These are phyloP conservation scores for Galeopsis tetrahit DNA, from an alignment of 257 asterid species.

Conservation along the genomic window DNA sequence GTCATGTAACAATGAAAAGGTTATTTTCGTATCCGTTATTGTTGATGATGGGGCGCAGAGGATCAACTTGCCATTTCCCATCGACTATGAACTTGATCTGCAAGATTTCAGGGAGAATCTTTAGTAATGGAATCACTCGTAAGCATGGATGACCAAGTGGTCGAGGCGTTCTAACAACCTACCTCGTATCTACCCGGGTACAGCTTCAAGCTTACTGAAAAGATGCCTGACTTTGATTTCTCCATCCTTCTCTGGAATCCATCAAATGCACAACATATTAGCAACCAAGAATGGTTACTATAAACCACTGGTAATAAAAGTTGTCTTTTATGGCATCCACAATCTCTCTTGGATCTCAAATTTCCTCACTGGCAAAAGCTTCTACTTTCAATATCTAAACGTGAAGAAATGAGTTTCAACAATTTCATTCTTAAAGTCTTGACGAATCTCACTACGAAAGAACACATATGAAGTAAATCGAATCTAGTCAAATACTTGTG, in stretches of 20 bases:
- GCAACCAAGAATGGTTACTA: slow-evolving; percentile 19
- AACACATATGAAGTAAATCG: background rate
- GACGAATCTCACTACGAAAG: background rate
- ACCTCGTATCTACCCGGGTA: slow-evolving; percentile 98
- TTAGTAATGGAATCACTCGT: background rate
- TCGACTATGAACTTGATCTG: slow-evolving; percentile 95
- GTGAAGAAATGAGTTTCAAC: slow-evolving; percentile 5
- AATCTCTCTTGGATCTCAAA: background rate
- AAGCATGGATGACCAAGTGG: slow-evolving; percentile 1
- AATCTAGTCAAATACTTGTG: slow-evolving; percentile 1
- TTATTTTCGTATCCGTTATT: slow-evolving; percentile 74
- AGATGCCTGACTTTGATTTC: slow-evolving; percentile 65
- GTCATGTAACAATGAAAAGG: slow-evolving; percentile 57
- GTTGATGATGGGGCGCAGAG: slow-evolving; percentile 64
- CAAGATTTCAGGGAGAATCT: slow-evolving; percentile 5
- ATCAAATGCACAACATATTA: slow-evolving; percentile 31
- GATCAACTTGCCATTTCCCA: slow-evolving; percentile 85
- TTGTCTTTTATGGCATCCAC: slow-evolving; percentile 9
- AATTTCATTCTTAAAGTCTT: slow-evolving; percentile 15
- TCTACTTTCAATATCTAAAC: background rate
- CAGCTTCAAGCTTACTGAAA: slow-evolving; percentile 65
- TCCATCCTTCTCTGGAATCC: slow-evolving; percentile 87
- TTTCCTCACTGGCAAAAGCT: background rate
- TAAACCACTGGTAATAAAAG: slow-evolving; percentile 5
- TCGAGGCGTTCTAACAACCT: slow-evolving; percentile 14